Percentiles rank a stretch among this genome's conserved stretches.
phyloP scores from a whole-genome alignment of 106 monocot genomes.

The Acanthochlamys bracteata region DNA sequence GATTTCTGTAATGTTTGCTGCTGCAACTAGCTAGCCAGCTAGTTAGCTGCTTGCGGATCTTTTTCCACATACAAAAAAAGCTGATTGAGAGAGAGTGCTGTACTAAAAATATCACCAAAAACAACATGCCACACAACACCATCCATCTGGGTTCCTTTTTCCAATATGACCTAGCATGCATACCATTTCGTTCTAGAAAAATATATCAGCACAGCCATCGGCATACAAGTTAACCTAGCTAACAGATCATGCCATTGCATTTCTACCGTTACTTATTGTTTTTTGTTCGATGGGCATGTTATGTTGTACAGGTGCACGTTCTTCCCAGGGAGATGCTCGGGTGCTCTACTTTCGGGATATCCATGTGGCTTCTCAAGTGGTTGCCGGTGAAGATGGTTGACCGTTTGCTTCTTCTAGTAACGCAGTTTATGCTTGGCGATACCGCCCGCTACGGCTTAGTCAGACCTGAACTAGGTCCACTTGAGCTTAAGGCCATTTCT shows the following conservation, averaged over 20 bases:
- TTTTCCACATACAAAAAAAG: too few relatives aligned
- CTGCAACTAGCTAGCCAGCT: too few relatives aligned
- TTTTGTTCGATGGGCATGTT: not conserved
- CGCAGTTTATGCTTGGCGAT: constrained; percentile 49
- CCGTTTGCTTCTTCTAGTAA: constrained; percentile 33
- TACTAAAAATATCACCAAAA: too few relatives aligned
- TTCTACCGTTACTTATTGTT: constrained; percentile 2
- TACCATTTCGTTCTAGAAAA: too few relatives aligned
- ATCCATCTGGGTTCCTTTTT: too few relatives aligned
- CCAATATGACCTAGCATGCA: too few relatives aligned
- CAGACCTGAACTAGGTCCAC: constrained; percentile 50
- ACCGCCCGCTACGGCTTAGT: constrained; percentile 34
- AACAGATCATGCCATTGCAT: constrained; percentile 12
- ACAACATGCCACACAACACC: too few relatives aligned
- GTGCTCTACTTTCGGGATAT: constrained; percentile 61
- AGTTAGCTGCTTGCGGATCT: too few relatives aligned
- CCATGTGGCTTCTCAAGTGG: constrained; percentile 62
- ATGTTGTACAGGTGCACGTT: constrained; percentile 46
- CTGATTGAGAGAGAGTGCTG: too few relatives aligned
- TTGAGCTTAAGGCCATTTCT: constrained; percentile 49
- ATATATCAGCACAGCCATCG: too few relatives aligned
- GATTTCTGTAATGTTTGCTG: too few relatives aligned
- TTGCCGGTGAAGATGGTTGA: constrained; percentile 40
- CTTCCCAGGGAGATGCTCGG: constrained; percentile 70
- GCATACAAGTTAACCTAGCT: too few relatives aligned